Conservation (phyloP, 192 early-diverging fungal genomes). For the Coemansia sp. region DNA sequence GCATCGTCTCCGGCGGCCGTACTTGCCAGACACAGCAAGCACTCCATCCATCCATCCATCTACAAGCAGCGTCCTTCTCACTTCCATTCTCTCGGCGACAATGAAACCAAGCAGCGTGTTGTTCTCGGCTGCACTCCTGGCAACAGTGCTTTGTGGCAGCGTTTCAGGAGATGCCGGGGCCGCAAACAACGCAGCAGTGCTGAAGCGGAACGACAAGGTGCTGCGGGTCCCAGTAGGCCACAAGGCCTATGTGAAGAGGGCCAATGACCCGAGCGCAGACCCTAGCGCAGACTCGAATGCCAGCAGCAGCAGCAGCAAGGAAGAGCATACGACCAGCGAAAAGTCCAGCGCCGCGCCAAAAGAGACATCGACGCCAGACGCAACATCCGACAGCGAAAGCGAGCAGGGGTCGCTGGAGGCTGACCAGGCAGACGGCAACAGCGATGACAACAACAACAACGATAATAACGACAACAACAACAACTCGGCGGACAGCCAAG, state of each 20-base stretch:
- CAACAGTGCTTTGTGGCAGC: not conserved
- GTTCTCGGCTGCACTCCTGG: not conserved
- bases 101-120: not conserved
- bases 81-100: not conserved
- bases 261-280: not conserved
- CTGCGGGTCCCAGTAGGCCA: slow-evolving; percentile 10
- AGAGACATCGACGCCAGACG: slow-evolving; percentile 4
- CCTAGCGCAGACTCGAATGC: no score
- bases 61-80: not conserved
- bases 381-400: not conserved
- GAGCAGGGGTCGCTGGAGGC: slow-evolving; percentile 27
- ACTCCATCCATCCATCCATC: no score
- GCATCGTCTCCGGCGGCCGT: not conserved
- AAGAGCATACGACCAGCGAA: not conserved
- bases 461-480: slow-evolving; percentile 7
- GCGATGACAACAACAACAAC: slow-evolving; percentile 10
- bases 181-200: not conserved
- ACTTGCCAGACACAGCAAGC: not conserved
- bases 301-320: slow-evolving; percentile 8
- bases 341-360: not conserved
- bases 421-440: slow-evolving; percentile 14
- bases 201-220: slow-evolving; percentile 9
- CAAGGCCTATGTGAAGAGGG: not conserved
- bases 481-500: slow-evolving; percentile 6
- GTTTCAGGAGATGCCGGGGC: not conserved